Conservation (phyloP, 768 basidiomycete genomes). For the Leccinum broughii region DNA sequence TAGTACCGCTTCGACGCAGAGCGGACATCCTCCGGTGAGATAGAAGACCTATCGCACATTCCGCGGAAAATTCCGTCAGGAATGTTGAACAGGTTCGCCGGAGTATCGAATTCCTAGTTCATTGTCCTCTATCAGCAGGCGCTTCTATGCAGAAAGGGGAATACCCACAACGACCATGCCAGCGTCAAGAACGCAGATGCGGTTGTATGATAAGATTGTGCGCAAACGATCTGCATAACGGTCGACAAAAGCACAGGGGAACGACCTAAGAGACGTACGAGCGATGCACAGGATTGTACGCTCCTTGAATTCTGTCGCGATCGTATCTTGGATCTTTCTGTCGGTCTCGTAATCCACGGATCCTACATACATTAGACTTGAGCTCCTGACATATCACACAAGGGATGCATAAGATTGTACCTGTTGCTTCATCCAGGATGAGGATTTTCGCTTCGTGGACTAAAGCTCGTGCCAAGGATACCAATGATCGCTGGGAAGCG, state of each 20-base stretch:
- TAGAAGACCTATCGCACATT: conserved; percentile 85
- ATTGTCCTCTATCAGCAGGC: background rate
- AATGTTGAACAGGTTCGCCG: conserved; percentile 58
- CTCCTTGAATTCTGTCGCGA: conserved; percentile 78
- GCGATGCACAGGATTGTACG: conserved; percentile 87
- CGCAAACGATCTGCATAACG: conserved; percentile 65
- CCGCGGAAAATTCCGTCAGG: conserved; percentile 71
- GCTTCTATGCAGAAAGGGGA: background rate
- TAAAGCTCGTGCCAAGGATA: conserved; percentile 85
- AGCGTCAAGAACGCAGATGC: conserved; percentile 84
- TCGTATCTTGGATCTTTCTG: conserved; percentile 88
- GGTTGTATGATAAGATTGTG: conserved; percentile 87
- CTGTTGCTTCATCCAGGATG: conserved; percentile 89
- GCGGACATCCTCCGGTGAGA: conserved; percentile 68
- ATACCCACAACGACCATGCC: conserved; percentile 68
- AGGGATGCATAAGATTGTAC: conserved; percentile 28
- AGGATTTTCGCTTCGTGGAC: conserved; percentile 85
- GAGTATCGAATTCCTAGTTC: conserved; percentile 77
- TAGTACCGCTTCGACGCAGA: conserved; percentile 28
- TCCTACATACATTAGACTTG: conserved; percentile 39
- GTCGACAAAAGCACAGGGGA: conserved; percentile 1
- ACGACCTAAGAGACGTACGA: conserved; percentile 47
- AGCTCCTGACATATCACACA: background rate
- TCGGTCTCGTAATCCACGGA: conserved; percentile 91
- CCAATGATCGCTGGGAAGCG: conserved; percentile 71